Base-by-base conservation (phyloP, 2,329 filamentous ascomycete species). In the Nigrospora oryzae region DNA sequence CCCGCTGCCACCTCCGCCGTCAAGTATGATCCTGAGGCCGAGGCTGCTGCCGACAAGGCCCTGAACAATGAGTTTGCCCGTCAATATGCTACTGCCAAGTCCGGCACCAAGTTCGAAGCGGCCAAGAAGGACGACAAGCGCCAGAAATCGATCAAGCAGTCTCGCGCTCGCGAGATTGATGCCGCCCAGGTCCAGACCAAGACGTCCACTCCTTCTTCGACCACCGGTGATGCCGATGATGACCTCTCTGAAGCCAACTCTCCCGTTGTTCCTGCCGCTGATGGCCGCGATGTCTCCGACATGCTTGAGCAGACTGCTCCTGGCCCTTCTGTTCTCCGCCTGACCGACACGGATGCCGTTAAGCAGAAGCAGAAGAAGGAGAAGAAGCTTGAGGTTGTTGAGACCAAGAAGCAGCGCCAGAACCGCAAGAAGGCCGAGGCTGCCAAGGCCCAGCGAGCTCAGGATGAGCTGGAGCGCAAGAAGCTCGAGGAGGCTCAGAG, bases 351-450 rank as follows among this genome's bases (percentile, higher is more conserved):
- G 65, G 57, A 76, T 67, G 61, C 80, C 74, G 67, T 75, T 60
- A 77, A 83, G 67, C 71, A 77, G 50, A 82, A 83, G 65, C 68
- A 74, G 51, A 81, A 81, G 67, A 71, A 77, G 56, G 67, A 73
- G 53, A 79, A 83, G 68, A 69, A 74, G 36, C 73, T 78, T 51
- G 81, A 87, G 63, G 75, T 77, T 40, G 77, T 76, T 15, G 86
- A 95, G 73, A 86, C 84, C 16, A 96, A 96, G 84, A 96, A 96
- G 74, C 88, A 95, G 71, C 83, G 89, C 48, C 90, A 96, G 71
- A 93, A 95, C 70, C 80, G 84, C 54, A 81, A 85, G 71, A 96
- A 95, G 80, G 82, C 79, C 34, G 89, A 95, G 67, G 84, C 81
- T 46, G 81, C 82, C 57, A 93, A 88, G 73, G 71, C 74, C 30